Evolutionary conservation across 768 basidiomycete genomes (phyloP).

Genomic region (Kwoniella mangroviensis): DNA sequence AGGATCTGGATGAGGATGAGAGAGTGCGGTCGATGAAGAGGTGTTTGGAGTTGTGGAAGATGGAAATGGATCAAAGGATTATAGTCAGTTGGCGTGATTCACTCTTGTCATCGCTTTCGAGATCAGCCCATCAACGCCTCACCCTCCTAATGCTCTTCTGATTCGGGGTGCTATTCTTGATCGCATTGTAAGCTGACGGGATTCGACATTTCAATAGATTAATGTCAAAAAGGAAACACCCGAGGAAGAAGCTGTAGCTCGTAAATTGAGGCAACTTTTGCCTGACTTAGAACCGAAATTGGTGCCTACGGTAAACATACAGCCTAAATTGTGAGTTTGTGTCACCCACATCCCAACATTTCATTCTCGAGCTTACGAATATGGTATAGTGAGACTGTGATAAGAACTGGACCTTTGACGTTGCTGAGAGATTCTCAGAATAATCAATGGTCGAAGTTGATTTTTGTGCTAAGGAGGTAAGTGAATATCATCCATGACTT

Average conservation of each 20-base stretch:
- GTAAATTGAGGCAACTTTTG: constrained; percentile 30
- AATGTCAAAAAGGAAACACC: constrained; percentile 72
- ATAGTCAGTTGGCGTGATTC: constrained; percentile 65
- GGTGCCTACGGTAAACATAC: constrained; percentile 60
- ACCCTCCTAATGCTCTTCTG: too few relatives aligned
- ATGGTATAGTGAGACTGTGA: constrained; percentile 69
- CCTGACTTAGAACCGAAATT: constrained; percentile 50
- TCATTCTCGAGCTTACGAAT: background rate
- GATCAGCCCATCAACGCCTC: too few relatives aligned
- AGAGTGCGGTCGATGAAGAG: constrained; percentile 64
- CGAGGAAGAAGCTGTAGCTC: constrained; percentile 64
- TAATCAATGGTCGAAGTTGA: constrained; percentile 79
- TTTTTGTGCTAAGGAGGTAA: constrained; percentile 86
- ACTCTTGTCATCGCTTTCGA: too few relatives aligned
- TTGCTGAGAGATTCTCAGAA: constrained; percentile 79
- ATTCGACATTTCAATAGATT: constrained; percentile 63
- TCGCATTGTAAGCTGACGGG: background rate
- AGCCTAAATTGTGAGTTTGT: constrained; percentile 69
- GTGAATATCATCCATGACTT: constrained; percentile 14
- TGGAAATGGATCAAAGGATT: constrained; percentile 73
- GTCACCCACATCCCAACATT: background rate
- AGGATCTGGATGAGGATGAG: constrained; percentile 31
- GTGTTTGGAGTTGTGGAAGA: constrained; percentile 80
- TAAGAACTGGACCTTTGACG: constrained; percentile 82
- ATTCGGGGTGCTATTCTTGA: too few relatives aligned